These are phyloP conservation scores for Fusarium austroafricanum DNA, from an alignment of 2,329 filamentous ascomycete genomes.

Conservation along the genomic window DNA sequence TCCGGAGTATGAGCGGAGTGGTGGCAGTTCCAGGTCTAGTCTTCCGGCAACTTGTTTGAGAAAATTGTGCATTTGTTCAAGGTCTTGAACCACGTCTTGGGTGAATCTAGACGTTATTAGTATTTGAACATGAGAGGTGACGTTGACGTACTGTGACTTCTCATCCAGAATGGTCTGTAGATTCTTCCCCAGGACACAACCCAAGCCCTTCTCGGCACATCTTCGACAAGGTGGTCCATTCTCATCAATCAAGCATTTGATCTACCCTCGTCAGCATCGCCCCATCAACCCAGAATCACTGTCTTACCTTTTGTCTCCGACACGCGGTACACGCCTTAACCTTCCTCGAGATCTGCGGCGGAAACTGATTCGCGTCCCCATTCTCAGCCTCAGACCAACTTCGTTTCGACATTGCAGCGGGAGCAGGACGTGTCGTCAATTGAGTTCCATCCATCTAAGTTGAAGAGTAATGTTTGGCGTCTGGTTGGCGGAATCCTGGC, in stretches of 20 bases:
- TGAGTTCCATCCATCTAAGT: background rate
- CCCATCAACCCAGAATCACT: background rate
- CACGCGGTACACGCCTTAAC: constrained; percentile 54
- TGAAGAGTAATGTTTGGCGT: constrained; percentile 18
- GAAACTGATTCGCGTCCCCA: constrained; percentile 8
- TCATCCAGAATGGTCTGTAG: constrained; percentile 55
- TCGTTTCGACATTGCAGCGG: constrained; percentile 25
- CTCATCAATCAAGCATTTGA: constrained; percentile 54
- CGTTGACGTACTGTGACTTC: constrained; percentile 47
- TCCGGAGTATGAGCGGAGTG: constrained; percentile 14
- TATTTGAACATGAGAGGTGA: background rate
- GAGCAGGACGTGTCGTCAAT: background rate
- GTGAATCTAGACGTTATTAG: background rate
- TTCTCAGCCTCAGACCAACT: constrained; percentile 32
- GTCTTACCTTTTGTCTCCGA: constrained; percentile 51
- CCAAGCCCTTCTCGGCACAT: constrained; percentile 50
- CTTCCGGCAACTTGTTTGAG: constrained; percentile 24
- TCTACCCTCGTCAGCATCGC: constrained; percentile 39
- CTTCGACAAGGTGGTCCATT: constrained; percentile 52
- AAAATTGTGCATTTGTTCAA: constrained; percentile 28
- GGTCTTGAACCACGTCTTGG: constrained; percentile 18
- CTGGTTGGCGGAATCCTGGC: constrained; percentile 24
- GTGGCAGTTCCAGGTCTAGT: constrained; percentile 24
- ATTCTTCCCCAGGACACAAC: constrained; percentile 53
- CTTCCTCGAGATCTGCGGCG: constrained; percentile 49